phyloP scores from a whole-genome alignment of 2,329 filamentous ascomycete species.

The Leptosphaerulina australis region DNA sequence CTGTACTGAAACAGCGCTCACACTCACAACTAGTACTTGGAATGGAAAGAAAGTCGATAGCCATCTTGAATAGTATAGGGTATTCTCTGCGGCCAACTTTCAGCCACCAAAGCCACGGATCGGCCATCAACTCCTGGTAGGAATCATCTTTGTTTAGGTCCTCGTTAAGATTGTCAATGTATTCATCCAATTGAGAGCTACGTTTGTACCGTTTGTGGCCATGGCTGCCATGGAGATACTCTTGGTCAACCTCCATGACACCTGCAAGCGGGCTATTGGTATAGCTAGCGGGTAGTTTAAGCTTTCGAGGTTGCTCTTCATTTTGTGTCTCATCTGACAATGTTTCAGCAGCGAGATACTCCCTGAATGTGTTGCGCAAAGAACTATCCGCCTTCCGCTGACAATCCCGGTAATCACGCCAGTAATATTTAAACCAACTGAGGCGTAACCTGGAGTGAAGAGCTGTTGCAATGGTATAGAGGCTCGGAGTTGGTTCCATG shows the following conservation, averaged over 20 bases:
- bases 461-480: not conserved
- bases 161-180: not conserved
- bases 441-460: not conserved
- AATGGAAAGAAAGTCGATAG: conserved; percentile 14
- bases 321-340: not conserved
- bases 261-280: not conserved
- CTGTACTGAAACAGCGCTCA: conserved; percentile 14
- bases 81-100: conserved; percentile 7
- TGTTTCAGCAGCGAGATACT: not conserved
- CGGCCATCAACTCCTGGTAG: not conserved
- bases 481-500: not conserved
- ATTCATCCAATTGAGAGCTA: not conserved
- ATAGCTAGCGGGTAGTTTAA: not conserved
- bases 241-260: not conserved
- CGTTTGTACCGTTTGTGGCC: not conserved
- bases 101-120: conserved; percentile 9
- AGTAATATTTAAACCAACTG: not conserved
- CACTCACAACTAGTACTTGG: conserved; percentile 13
- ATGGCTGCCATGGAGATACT: not conserved
- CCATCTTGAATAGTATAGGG: conserved; percentile 15
- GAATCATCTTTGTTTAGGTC: not conserved
- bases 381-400: not conserved
- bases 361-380: not conserved
- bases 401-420: not conserved
- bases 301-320: not conserved